These are phyloP conservation scores for Ganoderma lucidum DNA, from an alignment of 1,284 basidiomycete species.

Conservation along the genomic window DNA sequence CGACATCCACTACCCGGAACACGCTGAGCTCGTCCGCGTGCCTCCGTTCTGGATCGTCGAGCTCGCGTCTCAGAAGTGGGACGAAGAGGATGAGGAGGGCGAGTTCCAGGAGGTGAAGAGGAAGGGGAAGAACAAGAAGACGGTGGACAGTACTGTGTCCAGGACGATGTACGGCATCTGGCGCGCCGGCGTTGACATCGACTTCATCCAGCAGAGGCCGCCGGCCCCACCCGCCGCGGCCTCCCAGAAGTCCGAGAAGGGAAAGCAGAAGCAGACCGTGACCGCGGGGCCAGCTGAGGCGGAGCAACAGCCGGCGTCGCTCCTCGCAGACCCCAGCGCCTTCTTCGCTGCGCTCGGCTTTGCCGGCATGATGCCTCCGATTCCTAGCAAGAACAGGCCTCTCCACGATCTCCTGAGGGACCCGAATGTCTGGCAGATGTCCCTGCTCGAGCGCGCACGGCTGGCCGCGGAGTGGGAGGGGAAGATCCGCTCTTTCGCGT, in stretches of 20 bases:
- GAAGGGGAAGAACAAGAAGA: conserved; percentile 27
- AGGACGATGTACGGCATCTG: conserved; percentile 54
- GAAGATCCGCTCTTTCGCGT: conserved; percentile 36
- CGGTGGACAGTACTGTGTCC: conserved; percentile 11
- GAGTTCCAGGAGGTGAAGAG: conserved; percentile 27
- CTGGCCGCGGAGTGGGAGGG: conserved; percentile 37
- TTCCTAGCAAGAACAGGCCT: conserved; percentile 27
- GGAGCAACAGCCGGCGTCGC: neutral
- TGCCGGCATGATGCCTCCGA: neutral
- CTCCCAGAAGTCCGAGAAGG: neutral
- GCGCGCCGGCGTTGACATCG: conserved; percentile 42
- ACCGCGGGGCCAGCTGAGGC: neutral
- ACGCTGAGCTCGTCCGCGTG: conserved; percentile 45
- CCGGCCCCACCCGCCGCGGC: neutral
- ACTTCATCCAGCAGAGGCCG: conserved; percentile 20
- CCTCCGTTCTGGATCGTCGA: conserved; percentile 54
- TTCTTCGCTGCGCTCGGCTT: conserved; percentile 34
- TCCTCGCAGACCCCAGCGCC: conserved; percentile 20
- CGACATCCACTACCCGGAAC: conserved; percentile 51
- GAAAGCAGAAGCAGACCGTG: conserved; percentile 5
- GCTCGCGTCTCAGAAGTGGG: conserved; percentile 23
- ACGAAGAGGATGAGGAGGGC: conserved; percentile 28
- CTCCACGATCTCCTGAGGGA: conserved; percentile 25
- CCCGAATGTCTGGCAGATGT: conserved; percentile 40
- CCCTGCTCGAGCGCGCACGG: conserved; percentile 34